These are phyloP conservation scores for Cordyceps farinosa DNA, from an alignment of 2,329 filamentous ascomycete genomes.

Conservation along the genomic window DNA sequence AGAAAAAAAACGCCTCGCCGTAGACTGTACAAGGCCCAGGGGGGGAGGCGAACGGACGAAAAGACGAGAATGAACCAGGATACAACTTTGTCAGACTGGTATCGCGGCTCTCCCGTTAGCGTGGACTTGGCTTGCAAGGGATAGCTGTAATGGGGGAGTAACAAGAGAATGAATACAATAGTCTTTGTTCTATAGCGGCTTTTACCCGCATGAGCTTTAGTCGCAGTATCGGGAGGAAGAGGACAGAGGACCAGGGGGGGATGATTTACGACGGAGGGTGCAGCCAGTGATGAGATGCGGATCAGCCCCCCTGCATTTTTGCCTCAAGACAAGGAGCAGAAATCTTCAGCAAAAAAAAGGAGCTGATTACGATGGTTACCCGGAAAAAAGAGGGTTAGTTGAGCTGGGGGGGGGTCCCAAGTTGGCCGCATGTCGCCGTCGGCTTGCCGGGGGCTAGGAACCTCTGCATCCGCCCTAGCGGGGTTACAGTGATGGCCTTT, in stretches of 20 bases:
- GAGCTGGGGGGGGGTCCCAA: too few relatives aligned
- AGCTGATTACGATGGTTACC: too few relatives aligned
- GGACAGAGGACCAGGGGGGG: not conserved
- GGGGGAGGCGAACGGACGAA: too few relatives aligned
- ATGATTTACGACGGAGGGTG: conserved; percentile 5
- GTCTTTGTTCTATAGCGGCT: not conserved
- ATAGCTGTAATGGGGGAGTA: too few relatives aligned
- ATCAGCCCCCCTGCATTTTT: not conserved
- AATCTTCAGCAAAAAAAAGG: not conserved
- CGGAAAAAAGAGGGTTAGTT: too few relatives aligned
- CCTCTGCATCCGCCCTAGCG: not conserved
- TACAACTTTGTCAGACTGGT: too few relatives aligned
- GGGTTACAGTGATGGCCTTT: not conserved
- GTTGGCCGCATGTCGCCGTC: not conserved
- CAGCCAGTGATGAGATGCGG: not conserved
- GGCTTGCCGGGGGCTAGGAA: not conserved
- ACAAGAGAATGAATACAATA: not conserved
- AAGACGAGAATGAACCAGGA: too few relatives aligned
- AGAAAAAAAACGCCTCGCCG: too few relatives aligned
- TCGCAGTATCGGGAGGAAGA: not conserved
- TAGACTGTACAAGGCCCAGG: too few relatives aligned
- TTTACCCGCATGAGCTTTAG: not conserved
- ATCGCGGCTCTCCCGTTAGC: too few relatives aligned
- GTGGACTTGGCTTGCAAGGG: too few relatives aligned
- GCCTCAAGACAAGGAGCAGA: not conserved